Conservation (phyloP, 371 early-diverging fungal genomes). For the Mortierella sp. region DNA sequence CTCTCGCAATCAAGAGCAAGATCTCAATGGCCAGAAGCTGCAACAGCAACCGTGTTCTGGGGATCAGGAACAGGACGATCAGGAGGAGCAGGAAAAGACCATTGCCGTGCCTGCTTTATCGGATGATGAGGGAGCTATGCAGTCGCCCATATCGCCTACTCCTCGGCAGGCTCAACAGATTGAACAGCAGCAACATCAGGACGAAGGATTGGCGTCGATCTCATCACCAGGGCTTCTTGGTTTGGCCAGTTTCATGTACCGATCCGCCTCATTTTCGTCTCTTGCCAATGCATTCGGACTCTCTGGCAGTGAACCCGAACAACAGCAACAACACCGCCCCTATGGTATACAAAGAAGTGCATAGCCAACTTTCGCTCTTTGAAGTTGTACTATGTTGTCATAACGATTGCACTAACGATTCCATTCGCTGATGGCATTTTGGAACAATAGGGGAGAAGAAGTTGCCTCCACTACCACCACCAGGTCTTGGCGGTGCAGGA, state of each 20-base stretch:
- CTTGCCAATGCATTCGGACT: constrained; percentile 54
- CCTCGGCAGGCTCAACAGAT: constrained; percentile 19
- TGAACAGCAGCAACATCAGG: constrained; percentile 17
- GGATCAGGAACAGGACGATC: constrained; percentile 33
- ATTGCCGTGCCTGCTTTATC: constrained; percentile 22
- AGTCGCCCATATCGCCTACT: constrained; percentile 19
- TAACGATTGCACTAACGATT: neutral
- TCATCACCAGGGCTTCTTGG: constrained; percentile 50
- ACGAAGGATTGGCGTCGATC: constrained; percentile 9
- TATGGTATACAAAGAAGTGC: constrained; percentile 15
- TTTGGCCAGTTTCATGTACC: constrained; percentile 48
- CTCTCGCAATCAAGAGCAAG: constrained; percentile 17
- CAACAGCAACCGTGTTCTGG: neutral
- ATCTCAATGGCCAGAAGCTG: neutral
- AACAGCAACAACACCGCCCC: constrained; percentile 6
- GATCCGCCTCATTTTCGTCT: constrained; percentile 54
- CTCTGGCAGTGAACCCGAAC: constrained; percentile 36
- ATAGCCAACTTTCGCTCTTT: neutral
- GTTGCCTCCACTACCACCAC: constrained; percentile 53
- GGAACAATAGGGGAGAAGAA: constrained; percentile 29
- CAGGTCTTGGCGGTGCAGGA: constrained; percentile 20
- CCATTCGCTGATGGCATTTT: neutral
- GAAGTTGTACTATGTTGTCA: neutral
- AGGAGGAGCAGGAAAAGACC: constrained; percentile 47
- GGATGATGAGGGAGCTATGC: constrained; percentile 18